Evolutionary conservation across 805 yeast species (phyloP).

Genomic region (Kodamaea leandrae): DNA sequence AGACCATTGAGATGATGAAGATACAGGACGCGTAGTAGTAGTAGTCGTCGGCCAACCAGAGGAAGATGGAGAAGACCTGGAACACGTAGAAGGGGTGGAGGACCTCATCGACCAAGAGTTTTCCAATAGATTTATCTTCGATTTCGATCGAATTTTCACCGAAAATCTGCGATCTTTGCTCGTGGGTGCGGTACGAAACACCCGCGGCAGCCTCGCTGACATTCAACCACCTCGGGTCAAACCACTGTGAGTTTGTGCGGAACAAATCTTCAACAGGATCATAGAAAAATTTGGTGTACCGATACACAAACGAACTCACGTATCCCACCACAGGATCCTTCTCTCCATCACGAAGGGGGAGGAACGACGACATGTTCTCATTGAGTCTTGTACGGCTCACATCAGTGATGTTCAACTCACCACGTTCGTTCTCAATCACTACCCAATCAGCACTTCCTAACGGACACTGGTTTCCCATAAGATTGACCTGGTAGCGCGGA

Average conservation of each 20-base stretch:
- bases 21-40: constrained; percentile 93
- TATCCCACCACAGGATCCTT: constrained; percentile 67
- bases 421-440: constrained; percentile 90
- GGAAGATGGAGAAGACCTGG: constrained; percentile 84
- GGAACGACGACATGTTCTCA: constrained; percentile 67
- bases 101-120: constrained; percentile 79
- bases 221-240: constrained; percentile 73
- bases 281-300: constrained; percentile 80
- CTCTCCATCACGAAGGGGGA: constrained; percentile 33
- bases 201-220: constrained; percentile 60
- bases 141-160: constrained; percentile 75
- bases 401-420: constrained; percentile 65
- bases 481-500: constrained; percentile 67
- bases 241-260: constrained; percentile 84
- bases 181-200: constrained; percentile 62
- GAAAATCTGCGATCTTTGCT: constrained; percentile 70
- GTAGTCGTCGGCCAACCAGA: constrained; percentile 92
- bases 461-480: constrained; percentile 64
- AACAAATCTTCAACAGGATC: constrained; percentile 86
- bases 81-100: constrained; percentile 94
- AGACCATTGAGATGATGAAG: constrained; percentile 76
- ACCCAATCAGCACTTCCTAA: constrained; percentile 89
- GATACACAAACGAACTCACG: constrained; percentile 69
- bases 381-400: constrained; percentile 64
- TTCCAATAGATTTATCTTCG: constrained; percentile 62